These are phyloP conservation scores for Jimgerdemannia lactiflua DNA, from an alignment of 192 early-diverging fungal species.

Conservation along the genomic window DNA sequence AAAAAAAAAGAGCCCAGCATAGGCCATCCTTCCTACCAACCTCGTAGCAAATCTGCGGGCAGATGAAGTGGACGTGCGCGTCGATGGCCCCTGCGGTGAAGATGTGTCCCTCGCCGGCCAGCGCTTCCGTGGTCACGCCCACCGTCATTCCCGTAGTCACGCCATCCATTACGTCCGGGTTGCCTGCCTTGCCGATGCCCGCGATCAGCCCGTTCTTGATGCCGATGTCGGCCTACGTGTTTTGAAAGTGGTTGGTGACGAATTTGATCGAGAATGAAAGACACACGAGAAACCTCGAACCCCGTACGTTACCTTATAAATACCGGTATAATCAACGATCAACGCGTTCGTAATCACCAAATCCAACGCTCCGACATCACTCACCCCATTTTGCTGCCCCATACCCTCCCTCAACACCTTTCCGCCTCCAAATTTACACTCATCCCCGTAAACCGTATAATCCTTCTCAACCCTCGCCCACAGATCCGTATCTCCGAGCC, in stretches of 20 bases:
- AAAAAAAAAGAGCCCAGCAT: conserved; percentile 14
- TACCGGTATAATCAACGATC: conserved; percentile 90
- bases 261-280: no score
- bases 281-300: no score
- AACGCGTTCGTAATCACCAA: conserved; percentile 94
- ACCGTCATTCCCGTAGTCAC: conserved; percentile 88
- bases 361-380: conserved; percentile 76
- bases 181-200: conserved; percentile 97
- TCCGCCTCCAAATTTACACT: conserved; percentile 95
- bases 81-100: conserved; percentile 94
- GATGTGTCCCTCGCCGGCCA: conserved; percentile 89
- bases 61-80: conserved; percentile 95
- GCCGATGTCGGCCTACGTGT: conserved; percentile 85
- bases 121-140: conserved; percentile 87
- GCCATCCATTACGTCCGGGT: conserved; percentile 95
- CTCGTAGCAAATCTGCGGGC: conserved; percentile 86
- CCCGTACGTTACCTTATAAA: conserved; percentile 93
- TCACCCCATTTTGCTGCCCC: conserved; percentile 76
- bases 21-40: no score
- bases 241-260: no score
- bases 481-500: conserved; percentile 83
- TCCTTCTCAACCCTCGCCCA: conserved; percentile 90
- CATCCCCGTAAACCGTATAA: conserved; percentile 90
- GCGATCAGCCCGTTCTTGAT: conserved; percentile 80
- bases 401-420: conserved; percentile 95